phyloP scores from a whole-genome alignment of 148 eudicot genomes.

The Chenopodium quinoa region DNA sequence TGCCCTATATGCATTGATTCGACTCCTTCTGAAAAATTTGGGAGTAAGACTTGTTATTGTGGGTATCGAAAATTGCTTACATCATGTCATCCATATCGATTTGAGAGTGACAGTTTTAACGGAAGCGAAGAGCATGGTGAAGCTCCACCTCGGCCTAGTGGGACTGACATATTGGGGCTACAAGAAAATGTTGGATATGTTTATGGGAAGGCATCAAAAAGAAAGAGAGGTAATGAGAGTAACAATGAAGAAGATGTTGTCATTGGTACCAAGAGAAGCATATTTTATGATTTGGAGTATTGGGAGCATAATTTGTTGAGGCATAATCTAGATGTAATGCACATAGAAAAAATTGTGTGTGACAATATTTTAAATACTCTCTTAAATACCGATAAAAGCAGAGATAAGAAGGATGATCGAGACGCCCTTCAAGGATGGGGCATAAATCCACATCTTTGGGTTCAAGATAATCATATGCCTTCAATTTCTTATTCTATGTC shows the following conservation, averaged over 20 bases:
- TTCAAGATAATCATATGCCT: background rate
- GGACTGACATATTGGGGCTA: background rate
- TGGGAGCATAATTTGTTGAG: no score
- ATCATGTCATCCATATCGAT: slow-evolving; percentile 3
- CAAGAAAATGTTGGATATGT: background rate
- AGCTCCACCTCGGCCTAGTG: background rate
- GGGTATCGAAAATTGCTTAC: slow-evolving; percentile 4
- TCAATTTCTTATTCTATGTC: slow-evolving; percentile 10
- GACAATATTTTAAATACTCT: no score
- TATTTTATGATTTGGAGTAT: no score
- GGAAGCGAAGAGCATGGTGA: slow-evolving; percentile 2
- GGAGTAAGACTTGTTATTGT: slow-evolving; percentile 4
- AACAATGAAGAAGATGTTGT: background rate
- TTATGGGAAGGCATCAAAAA: background rate
- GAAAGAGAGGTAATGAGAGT: background rate
- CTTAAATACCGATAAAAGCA: no score
- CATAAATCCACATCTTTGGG: slow-evolving; percentile 11
- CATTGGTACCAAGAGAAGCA: no score
- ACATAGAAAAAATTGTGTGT: no score
- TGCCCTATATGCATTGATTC: slow-evolving; percentile 14
- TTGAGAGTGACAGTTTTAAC: slow-evolving; percentile 10
- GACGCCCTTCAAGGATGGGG: background rate
- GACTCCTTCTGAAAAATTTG: background rate
- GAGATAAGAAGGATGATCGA: background rate
- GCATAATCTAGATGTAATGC: no score